A percentile compares a stretch with the other conserved stretches of the same genome.
Evolutionary conservation across 345 rosid species (phyloP).

Genomic region (Hypericum androsaemum): DNA sequence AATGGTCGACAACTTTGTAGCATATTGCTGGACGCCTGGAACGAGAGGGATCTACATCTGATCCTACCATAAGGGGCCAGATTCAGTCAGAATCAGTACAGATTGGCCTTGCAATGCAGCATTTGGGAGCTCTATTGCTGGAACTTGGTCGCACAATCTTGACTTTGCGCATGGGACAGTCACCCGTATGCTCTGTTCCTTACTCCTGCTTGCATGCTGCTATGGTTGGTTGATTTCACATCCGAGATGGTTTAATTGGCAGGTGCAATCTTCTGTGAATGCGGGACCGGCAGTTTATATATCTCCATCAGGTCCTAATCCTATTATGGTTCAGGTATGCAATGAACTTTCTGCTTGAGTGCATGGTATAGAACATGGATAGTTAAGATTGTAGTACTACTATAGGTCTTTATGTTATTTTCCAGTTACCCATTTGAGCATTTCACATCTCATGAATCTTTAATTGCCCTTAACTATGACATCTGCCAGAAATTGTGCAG

Average conservation of each 20-base stretch:
- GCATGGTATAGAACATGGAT: too few relatives aligned
- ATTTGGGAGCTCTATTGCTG: conserved; percentile 76
- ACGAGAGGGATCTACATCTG: conserved; percentile 58
- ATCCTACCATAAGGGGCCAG: conserved; percentile 49
- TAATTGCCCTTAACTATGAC: too few relatives aligned
- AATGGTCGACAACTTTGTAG: conserved; percentile 59
- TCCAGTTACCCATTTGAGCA: too few relatives aligned
- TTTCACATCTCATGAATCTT: too few relatives aligned
- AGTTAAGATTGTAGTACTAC: too few relatives aligned
- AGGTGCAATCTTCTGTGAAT: conserved; percentile 64
- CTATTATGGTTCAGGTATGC: conserved; percentile 88
- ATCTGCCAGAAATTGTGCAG: too few relatives aligned
- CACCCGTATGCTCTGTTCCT: conserved; percentile 44
- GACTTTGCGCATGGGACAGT: conserved; percentile 68
- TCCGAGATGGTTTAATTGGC: conserved; percentile 10
- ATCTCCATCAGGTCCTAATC: conserved; percentile 86
- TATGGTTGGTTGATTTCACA: not conserved
- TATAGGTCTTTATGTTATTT: too few relatives aligned
- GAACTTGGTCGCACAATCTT: conserved; percentile 92
- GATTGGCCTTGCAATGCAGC: conserved; percentile 72
- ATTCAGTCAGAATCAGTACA: conserved; percentile 68
- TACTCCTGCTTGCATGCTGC: not conserved
- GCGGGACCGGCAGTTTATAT: conserved; percentile 94
- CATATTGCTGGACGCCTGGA: conserved; percentile 78
- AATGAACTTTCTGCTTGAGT: too few relatives aligned